phyloP scores from a whole-genome alignment of 805 yeast species.

The Millerago galiae region DNA sequence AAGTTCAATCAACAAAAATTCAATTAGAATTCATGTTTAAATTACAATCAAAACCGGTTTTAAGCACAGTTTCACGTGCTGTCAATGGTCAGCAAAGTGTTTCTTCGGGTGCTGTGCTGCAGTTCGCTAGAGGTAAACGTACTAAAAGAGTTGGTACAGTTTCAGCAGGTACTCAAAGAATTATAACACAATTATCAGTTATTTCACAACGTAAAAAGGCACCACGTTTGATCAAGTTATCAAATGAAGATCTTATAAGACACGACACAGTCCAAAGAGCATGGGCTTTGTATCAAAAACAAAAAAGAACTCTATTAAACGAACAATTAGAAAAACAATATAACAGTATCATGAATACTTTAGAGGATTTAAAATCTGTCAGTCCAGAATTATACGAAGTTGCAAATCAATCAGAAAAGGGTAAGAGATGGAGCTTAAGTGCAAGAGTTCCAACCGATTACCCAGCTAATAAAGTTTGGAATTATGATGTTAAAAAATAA shows the following conservation, averaged over 20 bases:
- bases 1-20: too few relatives aligned
- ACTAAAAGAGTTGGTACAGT: conserved; percentile 32
- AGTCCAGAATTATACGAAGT: conserved; percentile 50
- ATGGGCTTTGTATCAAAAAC: conserved; percentile 61
- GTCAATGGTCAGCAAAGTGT: neutral
- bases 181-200: conserved; percentile 59
- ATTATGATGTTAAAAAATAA: conserved; percentile 36
- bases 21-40: neutral
- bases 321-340: conserved; percentile 53
- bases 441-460: conserved; percentile 82
- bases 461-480: conserved; percentile 83
- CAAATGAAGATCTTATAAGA: conserved; percentile 76
- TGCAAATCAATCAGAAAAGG: conserved; percentile 53
- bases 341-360: conserved; percentile 59
- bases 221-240: conserved; percentile 71
- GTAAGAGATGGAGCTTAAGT: conserved; percentile 71
- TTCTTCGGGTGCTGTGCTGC: conserved; percentile 8
- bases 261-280: conserved; percentile 80
- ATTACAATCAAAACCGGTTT: neutral
- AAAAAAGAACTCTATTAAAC: conserved; percentile 37
- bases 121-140: conserved; percentile 43
- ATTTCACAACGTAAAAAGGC: conserved; percentile 82
- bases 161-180: conserved; percentile 42
- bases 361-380: conserved; percentile 53
- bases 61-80: neutral